A percentile compares a stretch with the other conserved stretches of the same genome.
Evolutionary conservation across 306 rosid genomes (phyloP).

Genomic region (Dryas drummondii): DNA sequence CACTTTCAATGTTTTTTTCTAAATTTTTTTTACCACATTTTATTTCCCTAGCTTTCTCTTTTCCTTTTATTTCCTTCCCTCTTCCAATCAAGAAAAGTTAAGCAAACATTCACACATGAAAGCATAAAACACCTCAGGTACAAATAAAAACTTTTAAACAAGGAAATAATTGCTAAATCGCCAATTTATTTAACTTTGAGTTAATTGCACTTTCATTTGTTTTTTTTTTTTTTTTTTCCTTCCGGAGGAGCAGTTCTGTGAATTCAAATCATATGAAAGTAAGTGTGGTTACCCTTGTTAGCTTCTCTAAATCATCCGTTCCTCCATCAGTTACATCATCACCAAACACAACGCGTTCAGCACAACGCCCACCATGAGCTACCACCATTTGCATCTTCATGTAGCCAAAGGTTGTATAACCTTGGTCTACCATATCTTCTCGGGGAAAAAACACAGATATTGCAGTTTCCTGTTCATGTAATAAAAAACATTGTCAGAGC

Average conservation of each 20-base stretch:
- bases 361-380: constrained; percentile 97
- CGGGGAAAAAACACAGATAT: constrained; percentile 87
- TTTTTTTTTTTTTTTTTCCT: not conserved
- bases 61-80: too few species aligned
- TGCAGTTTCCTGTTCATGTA: constrained; percentile 78
- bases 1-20: too few species aligned
- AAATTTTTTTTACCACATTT: too few species aligned
- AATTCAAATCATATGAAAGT: not conserved
- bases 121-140: not conserved
- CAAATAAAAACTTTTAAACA: not conserved
- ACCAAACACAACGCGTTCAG: constrained; percentile 75
- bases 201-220: not conserved
- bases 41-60: too few species aligned
- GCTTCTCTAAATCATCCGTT: constrained; percentile 85
- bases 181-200: constrained; percentile 8
- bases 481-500: constrained; percentile 26
- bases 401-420: constrained; percentile 94
- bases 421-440: constrained; percentile 96
- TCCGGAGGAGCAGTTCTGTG: constrained; percentile 7
- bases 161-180: not conserved
- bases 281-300: constrained; percentile 66
- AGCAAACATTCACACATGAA: not conserved
- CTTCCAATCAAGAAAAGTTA: too few species aligned
- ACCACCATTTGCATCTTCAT: constrained; percentile 97
- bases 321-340: constrained; percentile 93